phyloP scores from a whole-genome alignment of 345 rosid genomes.

The Nasturtium officinale region DNA sequence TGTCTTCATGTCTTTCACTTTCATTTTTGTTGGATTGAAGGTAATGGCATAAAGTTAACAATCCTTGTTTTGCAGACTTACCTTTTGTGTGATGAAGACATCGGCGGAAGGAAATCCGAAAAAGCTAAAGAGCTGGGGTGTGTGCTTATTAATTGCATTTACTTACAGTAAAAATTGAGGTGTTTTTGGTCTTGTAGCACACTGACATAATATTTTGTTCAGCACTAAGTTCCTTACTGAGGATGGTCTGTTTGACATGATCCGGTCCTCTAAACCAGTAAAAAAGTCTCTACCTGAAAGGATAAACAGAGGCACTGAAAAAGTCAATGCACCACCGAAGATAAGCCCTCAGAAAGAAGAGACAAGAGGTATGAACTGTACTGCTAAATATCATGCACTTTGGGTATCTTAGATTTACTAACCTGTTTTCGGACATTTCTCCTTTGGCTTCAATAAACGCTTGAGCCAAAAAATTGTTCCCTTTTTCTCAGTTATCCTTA shows the following conservation, averaged over 20 bases:
- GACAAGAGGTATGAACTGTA: constrained; percentile 53
- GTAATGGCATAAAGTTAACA: constrained; percentile 37
- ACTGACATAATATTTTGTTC: constrained; percentile 40
- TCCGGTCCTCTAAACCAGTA: constrained; percentile 64
- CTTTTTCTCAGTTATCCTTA: constrained; percentile 16
- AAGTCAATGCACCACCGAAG: constrained; percentile 47
- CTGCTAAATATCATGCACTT: constrained; percentile 29
- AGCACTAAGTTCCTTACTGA: constrained; percentile 84
- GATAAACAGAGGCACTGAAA: constrained; percentile 48
- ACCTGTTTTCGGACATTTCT: constrained; percentile 15
- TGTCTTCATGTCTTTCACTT: constrained; percentile 16
- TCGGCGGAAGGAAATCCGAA: constrained; percentile 82
- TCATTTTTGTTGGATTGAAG: constrained; percentile 32
- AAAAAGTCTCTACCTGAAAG: constrained; percentile 48
- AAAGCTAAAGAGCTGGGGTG: constrained; percentile 98
- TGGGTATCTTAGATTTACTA: constrained; percentile 22
- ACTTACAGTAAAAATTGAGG: constrained; percentile 15
- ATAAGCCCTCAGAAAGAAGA: constrained; percentile 64
- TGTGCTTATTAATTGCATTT: constrained; percentile 38
- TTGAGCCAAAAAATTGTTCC: constrained; percentile 1
- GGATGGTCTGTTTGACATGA: constrained; percentile 87
- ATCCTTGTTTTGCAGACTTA: constrained; percentile 65
- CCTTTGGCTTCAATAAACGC: constrained; percentile 23
- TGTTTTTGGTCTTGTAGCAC: constrained; percentile 25
- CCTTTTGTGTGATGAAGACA: constrained; percentile 95